Evolutionary conservation across 441 rosid species (phyloP).

Genomic region (Biscutella laevigata): DNA sequence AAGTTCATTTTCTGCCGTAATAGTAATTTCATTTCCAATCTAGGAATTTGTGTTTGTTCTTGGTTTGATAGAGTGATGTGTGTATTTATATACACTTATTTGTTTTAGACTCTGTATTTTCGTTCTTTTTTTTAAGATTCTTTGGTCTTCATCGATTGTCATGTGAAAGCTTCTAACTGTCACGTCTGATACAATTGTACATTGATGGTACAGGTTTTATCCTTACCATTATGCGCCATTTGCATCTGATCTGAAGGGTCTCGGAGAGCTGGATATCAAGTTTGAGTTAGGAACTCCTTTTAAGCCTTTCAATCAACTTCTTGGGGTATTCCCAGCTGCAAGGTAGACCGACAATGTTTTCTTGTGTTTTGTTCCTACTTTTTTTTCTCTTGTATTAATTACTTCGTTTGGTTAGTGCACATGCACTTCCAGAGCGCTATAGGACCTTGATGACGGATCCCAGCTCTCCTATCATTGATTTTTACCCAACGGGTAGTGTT

Average conservation of each 20-base stretch:
- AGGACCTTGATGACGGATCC: conserved; percentile 89
- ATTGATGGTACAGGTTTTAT: conserved; percentile 66
- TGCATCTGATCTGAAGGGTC: conserved; percentile 92
- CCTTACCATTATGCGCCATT: conserved; percentile 99
- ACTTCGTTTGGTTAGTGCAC: conserved; percentile 53
- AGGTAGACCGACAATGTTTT: conserved; percentile 39
- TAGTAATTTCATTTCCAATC: neutral
- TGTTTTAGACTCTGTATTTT: neutral
- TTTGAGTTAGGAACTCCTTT: conserved; percentile 85
- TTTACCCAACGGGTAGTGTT: conserved; percentile 76
- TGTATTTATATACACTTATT: neutral
- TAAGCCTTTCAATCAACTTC: conserved; percentile 88
- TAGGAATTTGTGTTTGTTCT: neutral
- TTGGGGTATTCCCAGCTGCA: conserved; percentile 98
- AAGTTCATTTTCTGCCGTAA: neutral
- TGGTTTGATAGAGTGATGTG: neutral
- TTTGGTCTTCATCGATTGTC: neutral
- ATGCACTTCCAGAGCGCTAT: conserved; percentile 84
- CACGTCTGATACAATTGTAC: neutral
- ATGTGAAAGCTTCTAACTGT: neutral
- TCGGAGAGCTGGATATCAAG: conserved; percentile 58
- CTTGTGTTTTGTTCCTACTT: neutral
- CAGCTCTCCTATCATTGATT: conserved; percentile 80
- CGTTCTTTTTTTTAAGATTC: neutral
- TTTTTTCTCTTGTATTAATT: neutral